Percentiles rank a stretch among this genome's conserved stretches.
Evolutionary conservation across 805 yeast genomes (phyloP).

Genomic region (Teunomyces tritomae): DNA sequence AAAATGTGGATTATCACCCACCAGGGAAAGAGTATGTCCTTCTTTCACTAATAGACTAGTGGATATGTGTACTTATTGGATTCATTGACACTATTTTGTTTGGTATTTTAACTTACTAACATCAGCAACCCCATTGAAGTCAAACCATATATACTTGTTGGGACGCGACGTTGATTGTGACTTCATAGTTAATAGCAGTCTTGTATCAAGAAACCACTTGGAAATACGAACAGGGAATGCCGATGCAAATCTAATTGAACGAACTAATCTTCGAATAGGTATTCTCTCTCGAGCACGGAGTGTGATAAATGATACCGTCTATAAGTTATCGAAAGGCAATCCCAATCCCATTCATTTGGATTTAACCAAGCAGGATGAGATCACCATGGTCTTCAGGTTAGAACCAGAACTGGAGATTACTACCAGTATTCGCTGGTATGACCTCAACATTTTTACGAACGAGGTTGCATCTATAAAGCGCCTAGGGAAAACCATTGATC

Average conservation of each 20-base stretch:
- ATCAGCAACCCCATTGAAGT: conserved; percentile 2
- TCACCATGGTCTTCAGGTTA: conserved; percentile 9
- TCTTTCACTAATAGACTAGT: too few species aligned
- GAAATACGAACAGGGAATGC: conserved; percentile 15
- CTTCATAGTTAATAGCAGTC: conserved; percentile 24
- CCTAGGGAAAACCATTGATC: conserved; percentile 14
- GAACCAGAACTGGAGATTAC: conserved; percentile 6
- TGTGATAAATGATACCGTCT: conserved; percentile 23
- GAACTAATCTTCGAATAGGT: conserved; percentile 12
- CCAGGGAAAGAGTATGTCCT: not conserved
- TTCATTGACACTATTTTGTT: not conserved
- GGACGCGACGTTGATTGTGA: conserved; percentile 31
- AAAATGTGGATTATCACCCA: conserved; percentile 4
- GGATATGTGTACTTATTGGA: too few species aligned
- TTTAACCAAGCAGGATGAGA: conserved; percentile 9
- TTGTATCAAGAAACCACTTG: conserved; percentile 31
- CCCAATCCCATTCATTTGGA: conserved; percentile 6
- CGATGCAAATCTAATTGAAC: not conserved
- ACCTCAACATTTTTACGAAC: conserved; percentile 8
- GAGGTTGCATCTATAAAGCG: conserved; percentile 1
- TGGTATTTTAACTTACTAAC: not conserved
- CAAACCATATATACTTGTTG: conserved; percentile 15
- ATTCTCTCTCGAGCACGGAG: conserved; percentile 31
- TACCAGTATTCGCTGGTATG: conserved; percentile 9
- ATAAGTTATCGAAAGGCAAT: conserved; percentile 16